phyloP scores from a whole-genome alignment of 441 rosid genomes.

The Erysimum cheiri region DNA sequence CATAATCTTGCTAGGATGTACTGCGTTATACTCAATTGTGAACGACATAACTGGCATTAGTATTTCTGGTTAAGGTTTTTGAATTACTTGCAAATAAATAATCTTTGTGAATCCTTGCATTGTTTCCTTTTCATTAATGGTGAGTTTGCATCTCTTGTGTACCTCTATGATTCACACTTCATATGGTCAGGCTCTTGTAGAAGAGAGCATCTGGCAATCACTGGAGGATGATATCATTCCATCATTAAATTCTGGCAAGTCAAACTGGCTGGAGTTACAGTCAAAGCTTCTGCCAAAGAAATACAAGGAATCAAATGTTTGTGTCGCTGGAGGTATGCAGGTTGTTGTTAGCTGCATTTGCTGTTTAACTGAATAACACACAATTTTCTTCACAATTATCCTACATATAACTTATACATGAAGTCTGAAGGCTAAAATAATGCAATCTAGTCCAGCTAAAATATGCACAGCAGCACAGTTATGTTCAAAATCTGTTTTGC shows the following conservation, averaged over 20 bases:
- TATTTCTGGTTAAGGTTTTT: constrained; percentile 12
- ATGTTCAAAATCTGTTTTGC: constrained; percentile 25
- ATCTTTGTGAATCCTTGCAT: constrained; percentile 21
- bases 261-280: constrained; percentile 97
- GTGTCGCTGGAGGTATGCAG: constrained; percentile 99
- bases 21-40: constrained; percentile 3
- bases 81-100: constrained; percentile 19
- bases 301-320: constrained; percentile 77
- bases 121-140: constrained; percentile 23
- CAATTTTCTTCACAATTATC: constrained; percentile 26
- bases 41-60: constrained; percentile 27
- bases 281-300: constrained; percentile 74
- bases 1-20: constrained; percentile 24
- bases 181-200: constrained; percentile 64
- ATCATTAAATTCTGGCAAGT: constrained; percentile 69
- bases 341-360: constrained; percentile 48
- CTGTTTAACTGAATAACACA: constrained; percentile 26
- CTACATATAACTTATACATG: constrained; percentile 20
- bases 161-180: constrained; percentile 25
- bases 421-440: constrained; percentile 28
- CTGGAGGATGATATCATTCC: constrained; percentile 95
- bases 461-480: constrained; percentile 3
- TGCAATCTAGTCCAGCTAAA: constrained; percentile 26
- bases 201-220: constrained; percentile 82
- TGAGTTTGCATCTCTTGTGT: constrained; percentile 18